Conservation (phyloP, 2,329 filamentous ascomycete genomes). For the Aspergillus intermedius region DNA sequence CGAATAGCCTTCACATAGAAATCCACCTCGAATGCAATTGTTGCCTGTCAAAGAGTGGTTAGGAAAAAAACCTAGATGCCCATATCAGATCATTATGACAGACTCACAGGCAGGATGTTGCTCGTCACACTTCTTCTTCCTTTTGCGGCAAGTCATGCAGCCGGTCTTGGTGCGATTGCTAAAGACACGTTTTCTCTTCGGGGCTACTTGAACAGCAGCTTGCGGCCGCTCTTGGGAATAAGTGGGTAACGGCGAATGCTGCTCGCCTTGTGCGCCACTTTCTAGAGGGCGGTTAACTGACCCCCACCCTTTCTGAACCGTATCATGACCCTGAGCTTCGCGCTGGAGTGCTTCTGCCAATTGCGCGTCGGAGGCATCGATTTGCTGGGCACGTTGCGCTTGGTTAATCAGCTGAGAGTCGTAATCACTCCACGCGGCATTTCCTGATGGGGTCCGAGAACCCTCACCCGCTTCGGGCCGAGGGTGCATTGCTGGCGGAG, state of each 20-base stretch:
- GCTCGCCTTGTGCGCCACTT: slow-evolving; percentile 28
- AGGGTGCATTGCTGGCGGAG: slow-evolving; percentile 14
- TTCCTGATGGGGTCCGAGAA: slow-evolving; percentile 19
- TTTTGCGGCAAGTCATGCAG: slow-evolving; percentile 80
- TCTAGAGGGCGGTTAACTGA: slow-evolving; percentile 32
- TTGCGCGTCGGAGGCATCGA: slow-evolving; percentile 45
- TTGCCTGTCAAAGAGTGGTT: slow-evolving; percentile 51
- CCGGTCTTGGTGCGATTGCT: slow-evolving; percentile 95
- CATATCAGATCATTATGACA: slow-evolving; percentile 2
- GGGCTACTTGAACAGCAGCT: slow-evolving; percentile 32
- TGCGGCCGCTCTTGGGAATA: slow-evolving; percentile 28
- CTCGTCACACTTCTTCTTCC: slow-evolving; percentile 99
- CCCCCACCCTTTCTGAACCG: slow-evolving; percentile 23
- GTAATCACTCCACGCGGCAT: slow-evolving; percentile 32
- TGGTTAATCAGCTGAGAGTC: slow-evolving; percentile 40
- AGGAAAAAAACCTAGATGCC: slow-evolving; percentile 1
- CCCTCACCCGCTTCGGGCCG: slow-evolving; percentile 27
- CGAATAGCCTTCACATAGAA: slow-evolving; percentile 85
- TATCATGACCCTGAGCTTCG: slow-evolving; percentile 40
- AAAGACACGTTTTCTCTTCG: slow-evolving; percentile 55
- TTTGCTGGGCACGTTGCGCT: slow-evolving; percentile 40
- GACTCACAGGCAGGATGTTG: slow-evolving; percentile 80
- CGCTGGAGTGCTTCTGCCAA: slow-evolving; percentile 48
- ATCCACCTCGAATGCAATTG: slow-evolving; percentile 86
- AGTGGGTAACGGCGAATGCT: slow-evolving; percentile 27